Evolutionary conservation across 2,329 filamentous ascomycete species (phyloP).

Genomic region (Penicillium glabrum): DNA sequence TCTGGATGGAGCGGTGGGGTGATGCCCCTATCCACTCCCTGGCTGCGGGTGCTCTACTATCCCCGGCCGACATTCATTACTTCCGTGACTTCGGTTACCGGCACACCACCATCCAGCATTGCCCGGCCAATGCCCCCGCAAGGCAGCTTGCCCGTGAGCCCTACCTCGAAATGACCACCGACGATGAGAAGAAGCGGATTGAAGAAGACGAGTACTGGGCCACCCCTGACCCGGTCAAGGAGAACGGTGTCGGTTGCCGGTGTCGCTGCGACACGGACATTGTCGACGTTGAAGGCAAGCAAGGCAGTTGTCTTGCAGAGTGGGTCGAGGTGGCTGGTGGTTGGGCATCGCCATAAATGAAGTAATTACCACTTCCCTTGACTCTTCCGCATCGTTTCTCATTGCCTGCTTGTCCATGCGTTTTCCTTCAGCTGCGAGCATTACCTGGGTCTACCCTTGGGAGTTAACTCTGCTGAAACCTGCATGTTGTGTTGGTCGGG

Average conservation of each 20-base stretch:
- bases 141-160: constrained; percentile 79
- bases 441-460: constrained; percentile 31
- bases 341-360: constrained; percentile 66
- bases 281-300: constrained; percentile 95
- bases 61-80: constrained; percentile 86
- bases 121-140: constrained; percentile 89
- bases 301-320: constrained; percentile 89
- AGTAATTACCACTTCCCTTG: constrained; percentile 3
- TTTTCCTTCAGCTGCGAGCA: constrained; percentile 34
- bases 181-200: constrained; percentile 76
- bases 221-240: constrained; percentile 78
- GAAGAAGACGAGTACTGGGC: constrained; percentile 98
- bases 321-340: constrained; percentile 98
- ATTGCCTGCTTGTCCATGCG: constrained; percentile 29
- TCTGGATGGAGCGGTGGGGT: constrained; percentile 99
- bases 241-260: constrained; percentile 94
- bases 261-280: constrained; percentile 98
- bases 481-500: constrained; percentile 34
- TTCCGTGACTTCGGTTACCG: constrained; percentile 98
- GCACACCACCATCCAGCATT: constrained; percentile 98
- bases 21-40: constrained; percentile 98
- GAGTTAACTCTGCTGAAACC: constrained; percentile 34
- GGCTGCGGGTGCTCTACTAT: constrained; percentile 83
- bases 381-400: constrained; percentile 31
- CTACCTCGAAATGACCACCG: constrained; percentile 77